Base-by-base conservation (phyloP, 192 early-diverging fungal genomes). In the Chytriomyces sp. region DNA sequence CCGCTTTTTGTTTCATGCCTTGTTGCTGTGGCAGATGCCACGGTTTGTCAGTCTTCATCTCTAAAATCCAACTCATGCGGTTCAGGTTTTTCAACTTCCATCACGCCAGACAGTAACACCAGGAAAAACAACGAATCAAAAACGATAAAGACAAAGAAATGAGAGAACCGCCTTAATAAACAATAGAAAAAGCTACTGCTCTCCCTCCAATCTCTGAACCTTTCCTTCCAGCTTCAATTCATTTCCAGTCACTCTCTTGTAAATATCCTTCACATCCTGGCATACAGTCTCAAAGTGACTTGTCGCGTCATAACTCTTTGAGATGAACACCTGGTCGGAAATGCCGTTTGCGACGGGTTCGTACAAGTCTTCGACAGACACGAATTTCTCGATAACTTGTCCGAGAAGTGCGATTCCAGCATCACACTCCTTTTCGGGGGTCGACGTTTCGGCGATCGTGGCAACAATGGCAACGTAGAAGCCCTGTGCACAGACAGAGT, bases 211-310 rank as follows among this genome's bases (percentile, higher is more conserved):
- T 77, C 84, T 85, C 84, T 89, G 84, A 24, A 89, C 85, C 79
- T 87, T 89, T 45, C 86, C 86, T 76, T 89, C 87, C 13, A 89
- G 67, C 83, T 89, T 89, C 64, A 89, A 66, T 0, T 87, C 87
- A 69, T 86, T 85, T 11, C 89, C 89, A 16, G 84, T 89, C 11
- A 84, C 71, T 11, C 88, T 65, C 80, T 88, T 83, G 86, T 98
- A 99, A 64, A 99, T 86, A 80, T 91, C 88, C 87, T 95, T 94
- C 63, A 99, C 96, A 80, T 99, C 98, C 63, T 94, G 92, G 81
- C 94, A 96, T 44, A 97, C 93, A 62, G 98, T 96, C 86, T 96
- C 98, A 91, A 98, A 99, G 89, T 99, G 97, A 50, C 94, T 96
- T 28, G 97, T 96, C 46, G 98, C 95, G 86, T 99, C 98, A 83